Percentiles rank a stretch among this genome's conserved stretches.
phyloP scores from a whole-genome alignment of 2,329 filamentous ascomycete species.

The Cryoendolithus antarcticus region DNA sequence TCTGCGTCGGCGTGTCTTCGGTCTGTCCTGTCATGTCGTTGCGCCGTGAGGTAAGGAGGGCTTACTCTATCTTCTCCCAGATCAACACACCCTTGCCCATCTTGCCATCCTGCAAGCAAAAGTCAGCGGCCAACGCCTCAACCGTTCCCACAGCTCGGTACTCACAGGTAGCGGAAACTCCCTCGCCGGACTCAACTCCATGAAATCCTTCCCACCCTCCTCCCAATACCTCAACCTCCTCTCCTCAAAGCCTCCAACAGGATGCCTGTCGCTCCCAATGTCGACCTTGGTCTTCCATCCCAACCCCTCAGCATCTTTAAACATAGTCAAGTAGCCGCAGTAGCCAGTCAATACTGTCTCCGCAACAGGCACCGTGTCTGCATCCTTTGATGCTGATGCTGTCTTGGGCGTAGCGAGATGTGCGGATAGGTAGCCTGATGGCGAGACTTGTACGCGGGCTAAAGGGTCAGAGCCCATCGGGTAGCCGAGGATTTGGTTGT shows the following conservation, averaged over 20 bases:
- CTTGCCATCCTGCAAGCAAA: conserved; percentile 11
- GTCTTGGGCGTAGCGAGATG: conserved; percentile 10
- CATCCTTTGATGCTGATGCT: conserved; percentile 11
- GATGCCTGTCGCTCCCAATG: conserved; percentile 10
- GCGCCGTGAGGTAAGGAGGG: no score
- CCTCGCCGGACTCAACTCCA: conserved; percentile 13
- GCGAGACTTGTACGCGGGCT: conserved; percentile 13
- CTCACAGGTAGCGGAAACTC: conserved; percentile 11
- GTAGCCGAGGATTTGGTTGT: conserved; percentile 11
- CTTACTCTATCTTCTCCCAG: conserved; percentile 17
- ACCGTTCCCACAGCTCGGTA: background rate
- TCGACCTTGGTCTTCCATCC: conserved; percentile 16
- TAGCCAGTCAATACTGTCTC: conserved; percentile 11
- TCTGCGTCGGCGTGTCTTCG: no score
- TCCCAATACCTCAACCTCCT: conserved; percentile 10
- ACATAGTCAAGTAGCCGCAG: conserved; percentile 15
- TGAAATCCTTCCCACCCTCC: conserved; percentile 12
- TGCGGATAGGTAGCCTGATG: conserved; percentile 12
- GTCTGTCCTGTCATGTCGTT: no score
- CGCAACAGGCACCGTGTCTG: conserved; percentile 14
- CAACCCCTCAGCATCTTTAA: conserved; percentile 10
- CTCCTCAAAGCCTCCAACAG: conserved; percentile 14
- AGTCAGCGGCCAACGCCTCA: background rate
- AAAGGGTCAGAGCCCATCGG: conserved; percentile 14
- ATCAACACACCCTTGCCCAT: conserved; percentile 12